These are phyloP conservation scores for Pythium phragmitis DNA, from an alignment of 352 stramenopile genomes.

Conservation along the genomic window DNA sequence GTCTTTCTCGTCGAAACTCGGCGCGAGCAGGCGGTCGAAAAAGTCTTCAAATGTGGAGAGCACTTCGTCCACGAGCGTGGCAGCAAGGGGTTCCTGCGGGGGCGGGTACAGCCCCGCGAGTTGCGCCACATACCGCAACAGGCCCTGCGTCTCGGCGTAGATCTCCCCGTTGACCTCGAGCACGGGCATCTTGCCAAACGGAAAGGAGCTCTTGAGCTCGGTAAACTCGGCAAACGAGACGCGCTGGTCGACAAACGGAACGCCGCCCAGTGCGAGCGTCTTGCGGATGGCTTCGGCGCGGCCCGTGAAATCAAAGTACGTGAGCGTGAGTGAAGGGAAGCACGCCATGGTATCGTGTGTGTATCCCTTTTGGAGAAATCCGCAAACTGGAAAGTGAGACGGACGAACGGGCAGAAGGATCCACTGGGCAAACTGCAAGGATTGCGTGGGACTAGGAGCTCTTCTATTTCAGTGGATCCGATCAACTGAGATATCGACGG, in stretches of 20 bases:
- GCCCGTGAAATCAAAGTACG: conserved; percentile 39
- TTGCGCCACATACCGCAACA: conserved; percentile 34
- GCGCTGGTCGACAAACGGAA: conserved; percentile 39
- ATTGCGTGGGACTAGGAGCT: background rate
- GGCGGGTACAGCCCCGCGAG: conserved; percentile 37
- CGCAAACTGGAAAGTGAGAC: background rate
- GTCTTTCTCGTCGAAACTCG: conserved; percentile 25
- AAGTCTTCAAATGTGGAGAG: conserved; percentile 35
- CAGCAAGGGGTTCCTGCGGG: conserved; percentile 19
- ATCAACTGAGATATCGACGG: too few relatives aligned
- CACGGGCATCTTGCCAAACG: conserved; percentile 33
- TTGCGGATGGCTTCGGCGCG: conserved; percentile 34
- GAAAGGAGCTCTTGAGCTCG: conserved; percentile 30
- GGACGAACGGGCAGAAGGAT: background rate
- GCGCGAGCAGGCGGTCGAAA: conserved; percentile 17
- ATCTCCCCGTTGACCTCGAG: conserved; percentile 31
- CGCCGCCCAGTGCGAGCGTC: conserved; percentile 25
- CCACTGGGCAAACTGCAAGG: background rate
- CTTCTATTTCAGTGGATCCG: background rate
- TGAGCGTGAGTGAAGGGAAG: conserved; percentile 27
- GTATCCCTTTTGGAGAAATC: background rate
- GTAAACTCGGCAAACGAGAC: conserved; percentile 11
- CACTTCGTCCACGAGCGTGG: conserved; percentile 32
- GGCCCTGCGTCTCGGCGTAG: conserved; percentile 29
- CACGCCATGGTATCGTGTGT: background rate